A percentile compares a stretch with the other conserved stretches of the same genome.
Evolutionary conservation across 2,329 filamentous ascomycete genomes (phyloP).

Genomic region (Microcyclospora pomicola): DNA sequence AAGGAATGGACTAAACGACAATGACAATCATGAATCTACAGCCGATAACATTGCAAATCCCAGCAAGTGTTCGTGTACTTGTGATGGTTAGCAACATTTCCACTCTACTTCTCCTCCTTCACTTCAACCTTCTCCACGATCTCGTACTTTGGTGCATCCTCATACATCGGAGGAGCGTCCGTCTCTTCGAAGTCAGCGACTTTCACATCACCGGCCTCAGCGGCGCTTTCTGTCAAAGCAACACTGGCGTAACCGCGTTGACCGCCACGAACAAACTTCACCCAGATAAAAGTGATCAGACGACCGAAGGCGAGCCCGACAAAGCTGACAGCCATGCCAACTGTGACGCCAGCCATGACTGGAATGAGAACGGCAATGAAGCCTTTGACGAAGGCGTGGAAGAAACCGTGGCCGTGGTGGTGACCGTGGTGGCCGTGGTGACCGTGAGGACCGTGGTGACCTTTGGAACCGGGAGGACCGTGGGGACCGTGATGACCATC

Average conservation of each 20-base stretch:
- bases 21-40: too few relatives aligned
- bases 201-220: too few relatives aligned
- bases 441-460: constrained; percentile 7
- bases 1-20: too few relatives aligned
- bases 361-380: constrained; percentile 52
- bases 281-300: constrained; percentile 45
- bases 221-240: too few relatives aligned
- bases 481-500: constrained; percentile 6
- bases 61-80: too few relatives aligned
- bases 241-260: constrained; percentile 20
- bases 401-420: constrained; percentile 26
- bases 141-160: constrained; percentile 23
- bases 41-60: too few relatives aligned
- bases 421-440: constrained; percentile 23
- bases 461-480: constrained; percentile 2
- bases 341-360: constrained; percentile 52
- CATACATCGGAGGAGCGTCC: constrained; percentile 20
- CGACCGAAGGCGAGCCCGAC: constrained; percentile 54
- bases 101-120: too few relatives aligned
- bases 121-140: too few relatives aligned
- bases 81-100: too few relatives aligned
- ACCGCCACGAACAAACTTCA: constrained; percentile 38
- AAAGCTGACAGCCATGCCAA: constrained; percentile 53
- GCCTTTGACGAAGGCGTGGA: constrained; percentile 36
- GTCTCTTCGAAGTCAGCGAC: background rate